Conservation (phyloP, 371 early-diverging fungal genomes). For the Choanephora cucurbitarum region DNA sequence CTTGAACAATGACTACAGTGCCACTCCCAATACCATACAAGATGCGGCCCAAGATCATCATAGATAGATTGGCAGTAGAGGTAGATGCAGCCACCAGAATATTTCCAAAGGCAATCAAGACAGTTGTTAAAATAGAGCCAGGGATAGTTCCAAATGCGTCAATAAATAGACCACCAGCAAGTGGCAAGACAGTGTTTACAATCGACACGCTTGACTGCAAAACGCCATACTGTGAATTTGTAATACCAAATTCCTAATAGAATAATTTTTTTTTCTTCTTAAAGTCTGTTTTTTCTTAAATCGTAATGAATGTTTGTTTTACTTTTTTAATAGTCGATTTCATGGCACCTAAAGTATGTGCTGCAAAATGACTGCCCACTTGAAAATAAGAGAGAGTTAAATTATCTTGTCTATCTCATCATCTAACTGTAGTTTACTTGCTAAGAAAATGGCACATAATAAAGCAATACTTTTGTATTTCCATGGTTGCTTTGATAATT, state of each 20-base stretch:
- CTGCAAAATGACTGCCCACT: constrained; percentile 79
- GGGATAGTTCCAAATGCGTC: constrained; percentile 69
- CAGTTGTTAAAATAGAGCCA: constrained; percentile 68
- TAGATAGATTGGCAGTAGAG: constrained; percentile 44
- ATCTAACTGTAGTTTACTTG: constrained; percentile 60
- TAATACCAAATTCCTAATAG: constrained; percentile 62
- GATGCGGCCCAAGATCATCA: constrained; percentile 70
- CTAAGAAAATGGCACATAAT: constrained; percentile 61
- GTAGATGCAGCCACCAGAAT: constrained; percentile 66
- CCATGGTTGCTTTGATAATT: constrained; percentile 50
- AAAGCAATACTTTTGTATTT: constrained; percentile 65
- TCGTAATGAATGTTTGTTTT: no score
- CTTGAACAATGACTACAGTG: constrained; percentile 69
- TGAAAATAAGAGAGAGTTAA: constrained; percentile 6
- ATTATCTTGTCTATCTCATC: no score
- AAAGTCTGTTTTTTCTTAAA: not conserved
- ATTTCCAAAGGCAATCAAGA: constrained; percentile 63
- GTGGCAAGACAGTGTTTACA: constrained; percentile 71
- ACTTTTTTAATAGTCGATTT: constrained; percentile 70
- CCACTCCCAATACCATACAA: constrained; percentile 76
- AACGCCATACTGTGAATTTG: constrained; percentile 72
- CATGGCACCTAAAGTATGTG: constrained; percentile 72
- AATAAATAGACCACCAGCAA: constrained; percentile 73
- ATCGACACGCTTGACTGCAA: constrained; percentile 71
- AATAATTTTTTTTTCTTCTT: not conserved